Evolutionary conservation across 1,139 yeast genomes (phyloP).

Genomic region (Wickerhamomyces sp.): DNA sequence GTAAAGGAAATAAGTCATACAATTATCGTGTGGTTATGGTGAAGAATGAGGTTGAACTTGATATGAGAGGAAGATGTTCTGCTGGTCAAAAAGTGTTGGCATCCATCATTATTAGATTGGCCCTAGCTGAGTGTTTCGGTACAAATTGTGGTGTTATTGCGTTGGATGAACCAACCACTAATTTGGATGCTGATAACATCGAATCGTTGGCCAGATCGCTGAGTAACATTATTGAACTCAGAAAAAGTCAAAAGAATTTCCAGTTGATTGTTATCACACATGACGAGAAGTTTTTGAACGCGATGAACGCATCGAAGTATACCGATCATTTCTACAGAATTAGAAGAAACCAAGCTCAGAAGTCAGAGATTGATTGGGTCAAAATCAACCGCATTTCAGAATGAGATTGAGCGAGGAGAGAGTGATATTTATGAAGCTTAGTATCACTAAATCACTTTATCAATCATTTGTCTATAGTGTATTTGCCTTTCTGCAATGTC

Average conservation of each 20-base stretch:
- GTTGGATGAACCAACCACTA: conserved; percentile 96
- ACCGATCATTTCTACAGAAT: conserved; percentile 88
- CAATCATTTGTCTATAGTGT: conserved; percentile 25
- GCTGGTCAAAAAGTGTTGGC: conserved; percentile 98
- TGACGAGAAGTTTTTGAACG: conserved; percentile 83
- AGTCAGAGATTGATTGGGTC: conserved; percentile 62
- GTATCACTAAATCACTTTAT: neutral
- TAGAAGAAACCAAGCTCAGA: conserved; percentile 73
- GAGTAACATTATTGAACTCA: conserved; percentile 65
- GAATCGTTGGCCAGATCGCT: conserved; percentile 83
- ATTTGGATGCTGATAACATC: conserved; percentile 83
- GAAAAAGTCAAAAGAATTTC: conserved; percentile 80
- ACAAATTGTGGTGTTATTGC: conserved; percentile 93
- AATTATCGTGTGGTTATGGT: conserved; percentile 95
- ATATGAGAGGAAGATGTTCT: conserved; percentile 97
- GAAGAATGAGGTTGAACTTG: conserved; percentile 86
- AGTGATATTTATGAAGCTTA: too few relatives aligned
- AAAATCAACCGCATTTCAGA: conserved; percentile 34
- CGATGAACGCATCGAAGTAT: conserved; percentile 79
- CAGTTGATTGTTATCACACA: conserved; percentile 94
- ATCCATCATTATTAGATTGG: conserved; percentile 83
- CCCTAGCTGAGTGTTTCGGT: conserved; percentile 95
- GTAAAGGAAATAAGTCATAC: conserved; percentile 65
- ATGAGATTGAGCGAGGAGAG: conserved; percentile 5
- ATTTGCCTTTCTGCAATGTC: conserved; percentile 36